phyloP scores from a whole-genome alignment of 208 protist genomes.

The Crithidia expoeki region DNA sequence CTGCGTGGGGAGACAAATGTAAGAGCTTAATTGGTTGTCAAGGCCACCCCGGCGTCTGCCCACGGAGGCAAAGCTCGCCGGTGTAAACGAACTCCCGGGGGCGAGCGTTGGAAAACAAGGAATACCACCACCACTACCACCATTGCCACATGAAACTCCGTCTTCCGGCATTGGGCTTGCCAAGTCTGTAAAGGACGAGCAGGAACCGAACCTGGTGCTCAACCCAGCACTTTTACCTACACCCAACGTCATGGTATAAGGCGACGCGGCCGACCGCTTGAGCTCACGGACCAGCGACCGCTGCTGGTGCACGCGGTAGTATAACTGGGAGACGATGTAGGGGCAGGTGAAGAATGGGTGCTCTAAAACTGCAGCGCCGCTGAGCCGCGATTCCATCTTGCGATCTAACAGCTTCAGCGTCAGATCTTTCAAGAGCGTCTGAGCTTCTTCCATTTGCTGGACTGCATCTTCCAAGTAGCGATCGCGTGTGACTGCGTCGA shows the following conservation, averaged over 20 bases:
- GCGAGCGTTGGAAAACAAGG: not conserved
- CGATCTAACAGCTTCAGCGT: conserved; percentile 68
- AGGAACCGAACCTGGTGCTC: not conserved
- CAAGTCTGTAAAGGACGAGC: conserved; percentile 2
- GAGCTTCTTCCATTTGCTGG: conserved; percentile 64
- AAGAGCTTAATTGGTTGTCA: not conserved
- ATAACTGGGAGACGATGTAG: conserved; percentile 82
- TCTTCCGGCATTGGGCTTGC: conserved; percentile 4
- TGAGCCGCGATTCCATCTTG: conserved; percentile 56
- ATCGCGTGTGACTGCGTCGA: conserved; percentile 37
- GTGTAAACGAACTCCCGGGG: not conserved
- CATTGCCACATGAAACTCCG: not conserved
- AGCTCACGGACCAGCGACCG: conserved; percentile 19
- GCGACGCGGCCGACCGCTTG: not conserved
- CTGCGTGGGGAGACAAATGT: conserved; percentile 11
- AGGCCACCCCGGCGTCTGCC: not conserved
- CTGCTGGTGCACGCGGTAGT: conserved; percentile 51
- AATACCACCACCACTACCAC: not conserved
- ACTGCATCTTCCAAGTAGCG: conserved; percentile 43
- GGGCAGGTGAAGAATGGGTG: conserved; percentile 87
- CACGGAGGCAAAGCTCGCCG: not conserved
- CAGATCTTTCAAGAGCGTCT: conserved; percentile 62
- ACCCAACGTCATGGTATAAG: not conserved
- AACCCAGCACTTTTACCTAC: not conserved
- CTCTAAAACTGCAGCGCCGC: conserved; percentile 71